Base-by-base conservation (phyloP, 495 filamentous ascomycete genomes). In the Xylaria curta region DNA sequence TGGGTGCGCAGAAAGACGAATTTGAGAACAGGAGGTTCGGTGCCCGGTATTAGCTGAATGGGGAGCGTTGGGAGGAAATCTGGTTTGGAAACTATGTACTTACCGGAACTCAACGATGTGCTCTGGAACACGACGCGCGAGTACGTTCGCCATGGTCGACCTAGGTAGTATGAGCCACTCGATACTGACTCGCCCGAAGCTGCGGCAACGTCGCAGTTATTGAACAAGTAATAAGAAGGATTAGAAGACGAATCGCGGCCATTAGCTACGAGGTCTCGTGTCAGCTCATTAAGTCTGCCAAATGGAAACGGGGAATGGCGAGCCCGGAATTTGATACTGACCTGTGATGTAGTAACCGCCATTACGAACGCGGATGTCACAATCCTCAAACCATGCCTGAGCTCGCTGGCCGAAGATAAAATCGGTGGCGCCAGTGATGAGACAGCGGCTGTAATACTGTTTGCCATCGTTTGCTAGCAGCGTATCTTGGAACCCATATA, bases 321-420 rank as follows among this genome's bases (percentile, higher is more conserved):
- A 33, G 26, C 15, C 5, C 8, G n/a, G 46, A 56, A 6, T 13
- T 15, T 3, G 17, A 24, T 46, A 56, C 75, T 68, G 74, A 79
- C 81, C 82, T 15, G 89, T 89, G 75, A 91, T 83, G 68, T 85
- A 89, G 78, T 69, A 33, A 70, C 76, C 9, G 80, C 70, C 79
- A 7, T 81, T 79, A 40, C 87, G 81, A 21, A 91, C 87, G 5
- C 84, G 77, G 69, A 92, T 87, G 70, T 87, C 85, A 49, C 81
- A 84, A 31, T 79, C 74, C 73, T 91, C 87, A 73, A 92, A 90
- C 90, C 90, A 93, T 13, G 85, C 86, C 12, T 78, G 79, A 13
- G 87, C 87, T 31, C 82, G 78, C 78, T 90, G 88, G 8, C 91
- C 91, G 78, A 91, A 92, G 74, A 92, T 88, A 75, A 91, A 91